Percentiles rank a stretch among this genome's conserved stretches.
These are phyloP conservation scores for Euphorbia tirucalli DNA, from an alignment of 345 rosid genomes.

Conservation along the genomic window DNA sequence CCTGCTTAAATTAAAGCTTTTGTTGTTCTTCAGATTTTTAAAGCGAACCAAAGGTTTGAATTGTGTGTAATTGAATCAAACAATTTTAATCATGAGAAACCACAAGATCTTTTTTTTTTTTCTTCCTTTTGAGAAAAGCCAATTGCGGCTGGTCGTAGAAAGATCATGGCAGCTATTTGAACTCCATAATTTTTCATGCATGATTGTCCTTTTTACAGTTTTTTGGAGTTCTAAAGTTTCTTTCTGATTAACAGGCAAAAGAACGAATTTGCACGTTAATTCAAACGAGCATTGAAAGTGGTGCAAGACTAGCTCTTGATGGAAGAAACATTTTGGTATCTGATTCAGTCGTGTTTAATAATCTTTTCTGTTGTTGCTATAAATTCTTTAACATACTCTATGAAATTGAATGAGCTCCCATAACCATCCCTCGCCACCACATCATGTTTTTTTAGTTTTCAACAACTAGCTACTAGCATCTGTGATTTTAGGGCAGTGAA, in stretches of 20 bases:
- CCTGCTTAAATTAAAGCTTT: neutral
- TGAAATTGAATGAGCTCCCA: neutral
- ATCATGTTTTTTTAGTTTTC: neutral
- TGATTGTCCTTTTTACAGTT: neutral
- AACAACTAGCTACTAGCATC: neutral
- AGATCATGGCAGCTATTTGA: neutral
- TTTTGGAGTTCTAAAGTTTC: neutral
- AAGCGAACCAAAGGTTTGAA: neutral
- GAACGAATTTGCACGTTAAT: conserved; percentile 44
- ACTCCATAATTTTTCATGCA: neutral
- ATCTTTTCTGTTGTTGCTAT: neutral
- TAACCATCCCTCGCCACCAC: neutral
- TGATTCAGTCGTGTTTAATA: conserved; percentile 9
- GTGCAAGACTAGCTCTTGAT: conserved; percentile 60
- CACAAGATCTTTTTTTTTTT: neutral
- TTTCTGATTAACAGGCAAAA: conserved; percentile 40
- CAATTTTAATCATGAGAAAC: neutral
- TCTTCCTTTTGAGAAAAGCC: neutral
- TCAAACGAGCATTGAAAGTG: conserved; percentile 45
- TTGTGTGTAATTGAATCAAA: neutral
- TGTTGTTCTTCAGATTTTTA: neutral
- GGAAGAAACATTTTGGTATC: conserved; percentile 56
- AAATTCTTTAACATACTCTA: neutral
- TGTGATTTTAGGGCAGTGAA: neutral
- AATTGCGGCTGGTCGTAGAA: conserved; percentile 7